Percentiles rank a stretch among this genome's conserved stretches.
These are phyloP conservation scores for Ogataea methylovora DNA, from an alignment of 805 yeast species.

Conservation along the genomic window DNA sequence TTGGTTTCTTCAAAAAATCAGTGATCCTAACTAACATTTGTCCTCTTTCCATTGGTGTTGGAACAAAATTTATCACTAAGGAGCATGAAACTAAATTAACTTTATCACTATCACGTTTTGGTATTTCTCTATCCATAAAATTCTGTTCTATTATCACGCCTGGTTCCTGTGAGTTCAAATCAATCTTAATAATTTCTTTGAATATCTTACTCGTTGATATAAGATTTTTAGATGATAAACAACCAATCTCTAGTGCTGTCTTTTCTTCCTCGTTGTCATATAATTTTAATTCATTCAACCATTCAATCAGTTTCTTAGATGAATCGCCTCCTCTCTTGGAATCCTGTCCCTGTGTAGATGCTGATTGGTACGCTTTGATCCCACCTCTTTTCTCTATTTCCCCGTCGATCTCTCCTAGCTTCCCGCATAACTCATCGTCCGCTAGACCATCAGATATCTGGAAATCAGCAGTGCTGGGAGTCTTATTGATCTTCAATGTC, in stretches of 20 bases:
- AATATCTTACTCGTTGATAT: conserved; percentile 57
- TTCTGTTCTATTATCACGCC: conserved; percentile 63
- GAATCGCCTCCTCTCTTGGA: conserved; percentile 84
- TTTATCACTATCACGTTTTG: conserved; percentile 36
- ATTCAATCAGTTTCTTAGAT: conserved; percentile 68
- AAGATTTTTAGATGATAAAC: conserved; percentile 58
- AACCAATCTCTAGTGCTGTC: conserved; percentile 76
- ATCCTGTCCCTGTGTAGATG: conserved; percentile 81
- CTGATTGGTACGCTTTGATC: conserved; percentile 68
- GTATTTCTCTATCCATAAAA: conserved; percentile 71
- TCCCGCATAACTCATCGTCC: conserved; percentile 12
- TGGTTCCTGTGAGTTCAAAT: conserved; percentile 72
- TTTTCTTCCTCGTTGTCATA: neutral
- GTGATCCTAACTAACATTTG: conserved; percentile 62
- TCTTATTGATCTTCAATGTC: conserved; percentile 16
- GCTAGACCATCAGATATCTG: neutral
- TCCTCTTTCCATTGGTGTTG: conserved; percentile 64
- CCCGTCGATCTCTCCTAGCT: conserved; percentile 48
- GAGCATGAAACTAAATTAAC: conserved; percentile 76
- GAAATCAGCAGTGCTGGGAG: conserved; percentile 6
- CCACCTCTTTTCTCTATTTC: conserved; percentile 71
- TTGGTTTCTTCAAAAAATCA: conserved; percentile 40
- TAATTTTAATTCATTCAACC: conserved; percentile 40
- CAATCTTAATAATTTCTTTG: conserved; percentile 52
- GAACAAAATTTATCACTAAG: conserved; percentile 82